A percentile compares a stretch with the other conserved stretches of the same genome.
These are phyloP conservation scores for Yueomyces sinensis DNA, from an alignment of 805 yeast genomes.

Conservation along the genomic window DNA sequence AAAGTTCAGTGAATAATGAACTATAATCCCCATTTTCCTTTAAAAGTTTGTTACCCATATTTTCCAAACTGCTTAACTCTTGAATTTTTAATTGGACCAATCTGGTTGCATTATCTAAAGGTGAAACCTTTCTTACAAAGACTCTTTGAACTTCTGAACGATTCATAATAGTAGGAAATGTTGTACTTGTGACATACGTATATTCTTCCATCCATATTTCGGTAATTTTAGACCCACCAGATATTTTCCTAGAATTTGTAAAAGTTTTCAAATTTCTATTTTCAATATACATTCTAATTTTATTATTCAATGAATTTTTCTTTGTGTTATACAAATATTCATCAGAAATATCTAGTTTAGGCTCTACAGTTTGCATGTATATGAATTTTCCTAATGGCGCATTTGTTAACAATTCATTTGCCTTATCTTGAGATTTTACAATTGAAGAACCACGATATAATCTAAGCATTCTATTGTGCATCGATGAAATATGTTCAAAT, in stretches of 20 bases:
- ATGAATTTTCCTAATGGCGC: conserved; percentile 61
- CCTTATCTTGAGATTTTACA: conserved; percentile 43
- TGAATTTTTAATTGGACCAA: conserved; percentile 54
- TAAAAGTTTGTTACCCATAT: conserved; percentile 37
- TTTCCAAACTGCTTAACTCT: conserved; percentile 58
- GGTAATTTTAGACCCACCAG: conserved; percentile 56
- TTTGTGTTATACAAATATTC: conserved; percentile 34
- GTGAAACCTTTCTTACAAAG: conserved; percentile 49
- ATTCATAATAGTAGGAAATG: conserved; percentile 83
- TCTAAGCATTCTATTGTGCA: conserved; percentile 61
- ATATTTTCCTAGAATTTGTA: conserved; percentile 54
- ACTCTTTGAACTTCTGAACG: conserved; percentile 54
- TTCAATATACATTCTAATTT: conserved; percentile 61
- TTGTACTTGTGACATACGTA: conserved; percentile 56
- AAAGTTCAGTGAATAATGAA: conserved; percentile 45
- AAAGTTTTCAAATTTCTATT: conserved; percentile 62
- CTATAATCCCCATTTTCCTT: conserved; percentile 37
- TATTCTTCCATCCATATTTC: conserved; percentile 86
- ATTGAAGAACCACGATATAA: conserved; percentile 75
- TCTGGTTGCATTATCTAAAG: conserved; percentile 69
- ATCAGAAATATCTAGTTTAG: conserved; percentile 24
- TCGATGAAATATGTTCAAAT: conserved; percentile 75
- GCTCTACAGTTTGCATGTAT: conserved; percentile 60
- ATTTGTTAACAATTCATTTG: conserved; percentile 33
- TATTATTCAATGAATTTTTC: conserved; percentile 29